Conservation (phyloP, 129 eudicot genomes). For the Heracleum sosnowskyi region DNA sequence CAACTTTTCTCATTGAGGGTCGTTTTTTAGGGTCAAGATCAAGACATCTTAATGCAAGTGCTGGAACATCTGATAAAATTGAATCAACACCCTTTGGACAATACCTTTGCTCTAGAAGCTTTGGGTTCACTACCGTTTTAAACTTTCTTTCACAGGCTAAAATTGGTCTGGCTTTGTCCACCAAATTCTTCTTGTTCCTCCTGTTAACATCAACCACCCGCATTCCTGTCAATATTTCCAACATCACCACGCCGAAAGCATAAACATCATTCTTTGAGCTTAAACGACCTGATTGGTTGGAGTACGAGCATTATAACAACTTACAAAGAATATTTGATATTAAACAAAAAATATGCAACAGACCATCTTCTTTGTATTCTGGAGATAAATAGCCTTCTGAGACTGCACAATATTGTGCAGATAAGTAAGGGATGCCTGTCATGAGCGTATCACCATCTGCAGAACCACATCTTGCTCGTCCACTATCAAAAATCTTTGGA, state of each 20-base stretch:
- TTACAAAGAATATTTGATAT: not conserved
- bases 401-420: not conserved
- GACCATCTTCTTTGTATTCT: slow-evolving; percentile 10
- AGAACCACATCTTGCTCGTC: slow-evolving; percentile 1
- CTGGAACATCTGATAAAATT: not conserved
- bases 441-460: not conserved
- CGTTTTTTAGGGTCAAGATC: slow-evolving; percentile 20
- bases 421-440: not conserved
- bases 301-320: not conserved
- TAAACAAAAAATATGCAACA: not conserved
- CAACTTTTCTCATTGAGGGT: slow-evolving; percentile 17
- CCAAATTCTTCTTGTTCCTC: not conserved
- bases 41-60: slow-evolving; percentile 15
- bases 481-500: slow-evolving; percentile 3
- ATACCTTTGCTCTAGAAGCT: slow-evolving; percentile 1
- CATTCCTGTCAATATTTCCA: slow-evolving; percentile 20
- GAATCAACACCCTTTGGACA: slow-evolving; percentile 7
- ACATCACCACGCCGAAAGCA: slow-evolving; percentile 17
- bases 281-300: slow-evolving; percentile 11
- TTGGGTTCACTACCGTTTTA: slow-evolving; percentile 7
- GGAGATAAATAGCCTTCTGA: slow-evolving; percentile 10
- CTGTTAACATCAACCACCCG: not conserved
- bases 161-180: slow-evolving; percentile 7
- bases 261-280: slow-evolving; percentile 21
- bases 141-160: slow-evolving; percentile 3